These are phyloP conservation scores for Penicillium sp. DNA, from an alignment of 2,329 filamentous ascomycete genomes.

Conservation along the genomic window DNA sequence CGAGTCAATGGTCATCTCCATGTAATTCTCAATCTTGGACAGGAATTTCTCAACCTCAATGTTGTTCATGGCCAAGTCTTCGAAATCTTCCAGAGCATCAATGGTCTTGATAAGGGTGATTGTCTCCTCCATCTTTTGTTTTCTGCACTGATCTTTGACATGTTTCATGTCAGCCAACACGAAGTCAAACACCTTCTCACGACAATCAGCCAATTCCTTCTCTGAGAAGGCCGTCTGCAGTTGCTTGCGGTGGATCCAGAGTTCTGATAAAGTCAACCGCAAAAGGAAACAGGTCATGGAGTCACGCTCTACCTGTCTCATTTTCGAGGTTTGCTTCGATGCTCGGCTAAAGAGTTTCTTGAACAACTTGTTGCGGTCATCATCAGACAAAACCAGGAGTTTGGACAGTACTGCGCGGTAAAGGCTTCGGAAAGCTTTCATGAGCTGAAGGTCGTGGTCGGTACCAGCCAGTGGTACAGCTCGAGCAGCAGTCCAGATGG, in stretches of 20 bases:
- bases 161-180: slow-evolving; percentile 38
- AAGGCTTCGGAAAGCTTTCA: slow-evolving; percentile 40
- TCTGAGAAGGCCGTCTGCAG: slow-evolving; percentile 31
- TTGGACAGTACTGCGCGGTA: slow-evolving; percentile 37
- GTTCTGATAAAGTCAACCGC: slow-evolving; percentile 34
- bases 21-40: slow-evolving; percentile 37
- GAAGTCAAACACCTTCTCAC: slow-evolving; percentile 35
- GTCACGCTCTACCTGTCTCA: slow-evolving; percentile 33
- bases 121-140: slow-evolving; percentile 34
- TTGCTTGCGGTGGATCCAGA: slow-evolving; percentile 35
- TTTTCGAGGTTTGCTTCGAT: slow-evolving; percentile 29
- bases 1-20: slow-evolving; percentile 36
- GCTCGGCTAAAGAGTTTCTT: slow-evolving; percentile 37
- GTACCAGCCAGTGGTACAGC: slow-evolving; percentile 34
- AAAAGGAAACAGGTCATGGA: slow-evolving; percentile 41
- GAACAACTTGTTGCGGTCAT: slow-evolving; percentile 35
- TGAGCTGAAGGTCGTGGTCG: slow-evolving; percentile 34
- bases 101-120: slow-evolving; percentile 39
- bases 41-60: slow-evolving; percentile 38
- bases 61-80: slow-evolving; percentile 36
- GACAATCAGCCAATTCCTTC: slow-evolving; percentile 32
- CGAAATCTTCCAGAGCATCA: slow-evolving; percentile 42
- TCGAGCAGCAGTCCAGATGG: slow-evolving; percentile 38
- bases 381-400: slow-evolving; percentile 35
- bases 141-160: slow-evolving; percentile 36